Evolutionary conservation across 345 rosid species (phyloP), one percentile per base, ranked within the genome.

Genomic region (Camelina laxa): DNA sequence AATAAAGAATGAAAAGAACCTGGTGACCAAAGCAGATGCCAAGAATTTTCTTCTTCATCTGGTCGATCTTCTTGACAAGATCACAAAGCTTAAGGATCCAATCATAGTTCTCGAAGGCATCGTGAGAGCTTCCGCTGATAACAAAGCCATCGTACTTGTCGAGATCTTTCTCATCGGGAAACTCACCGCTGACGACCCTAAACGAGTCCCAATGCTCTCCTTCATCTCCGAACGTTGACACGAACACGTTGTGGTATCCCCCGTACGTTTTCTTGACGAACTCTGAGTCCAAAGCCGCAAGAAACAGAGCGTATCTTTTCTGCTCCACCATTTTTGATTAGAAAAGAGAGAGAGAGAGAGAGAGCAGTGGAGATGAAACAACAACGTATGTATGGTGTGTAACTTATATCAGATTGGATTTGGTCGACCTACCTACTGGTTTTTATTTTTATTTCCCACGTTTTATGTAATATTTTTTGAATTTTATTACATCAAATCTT

Each of bases 1-100:
- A 36, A 12, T 10, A 21, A 20, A 16, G 7, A 21, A 20, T 13
- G 7, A 53, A 41, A 63, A 62, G 15, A 62, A 93, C 98, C 96
- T 94, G 97, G 65, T 94, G 98, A 69, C 98, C 98, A 60, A 94
- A 94, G 89, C 97, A 94, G 77, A 94, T 82, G 4, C 97, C 97
- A 10, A 91, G 89, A 48, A 88, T 70, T 71, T 90, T 91, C 84
- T 90, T 90, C 84, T 83, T 77, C 98, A 87, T 87, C 78, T 87
- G 80, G 72, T 88, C 90, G 4, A 91, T 67, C 61, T 86, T 87
- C 62, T 82, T 89, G 60, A 91, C 69, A 8, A 91, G 73, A 55
- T 80, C 79, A 77, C 95, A 87, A 10, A 94, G 90, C 81, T 81
- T 85, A 72, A 87, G 82, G 65, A 94, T 86, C 98, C 97, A 94